phyloP scores from a whole-genome alignment of 75 land plant genomes.

The Picea glauca region DNA sequence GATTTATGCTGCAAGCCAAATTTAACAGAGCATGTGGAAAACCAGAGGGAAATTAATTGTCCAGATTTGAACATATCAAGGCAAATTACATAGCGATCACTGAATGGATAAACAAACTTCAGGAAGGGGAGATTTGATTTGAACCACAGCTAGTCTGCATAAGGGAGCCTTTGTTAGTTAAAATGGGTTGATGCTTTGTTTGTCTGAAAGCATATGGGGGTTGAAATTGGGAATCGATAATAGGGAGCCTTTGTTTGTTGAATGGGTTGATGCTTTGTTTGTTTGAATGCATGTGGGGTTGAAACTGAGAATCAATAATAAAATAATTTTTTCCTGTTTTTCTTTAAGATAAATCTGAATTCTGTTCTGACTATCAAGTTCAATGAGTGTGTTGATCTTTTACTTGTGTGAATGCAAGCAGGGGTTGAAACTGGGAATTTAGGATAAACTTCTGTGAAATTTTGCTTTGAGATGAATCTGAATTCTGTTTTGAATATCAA shows the following conservation, averaged over 20 bases:
- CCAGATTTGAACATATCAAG: neutral
- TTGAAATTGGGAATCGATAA: neutral
- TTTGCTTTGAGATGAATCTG: conserved; percentile 12
- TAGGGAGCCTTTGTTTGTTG: neutral
- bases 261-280: neutral
- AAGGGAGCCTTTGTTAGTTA: neutral
- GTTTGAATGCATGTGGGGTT: neutral
- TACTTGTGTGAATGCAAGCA: neutral
- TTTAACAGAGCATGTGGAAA: neutral
- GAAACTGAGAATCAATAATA: neutral
- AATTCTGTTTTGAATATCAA: neutral
- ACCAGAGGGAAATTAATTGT: neutral
- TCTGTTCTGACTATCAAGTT: too few species aligned
- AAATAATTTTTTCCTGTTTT: neutral
- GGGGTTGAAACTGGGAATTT: neutral
- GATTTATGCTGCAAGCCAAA: neutral
- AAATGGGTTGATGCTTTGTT: neutral
- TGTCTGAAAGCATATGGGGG: neutral
- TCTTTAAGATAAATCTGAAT: too few species aligned
- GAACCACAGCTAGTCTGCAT: neutral
- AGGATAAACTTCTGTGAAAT: neutral
- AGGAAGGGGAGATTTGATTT: neutral
- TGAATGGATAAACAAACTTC: neutral
- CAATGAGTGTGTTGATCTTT: neutral
- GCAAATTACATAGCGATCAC: neutral